Percentiles rank a stretch among this genome's conserved stretches.
Conservation (phyloP, 768 basidiomycete genomes). For the Chalciporus chontae region DNA sequence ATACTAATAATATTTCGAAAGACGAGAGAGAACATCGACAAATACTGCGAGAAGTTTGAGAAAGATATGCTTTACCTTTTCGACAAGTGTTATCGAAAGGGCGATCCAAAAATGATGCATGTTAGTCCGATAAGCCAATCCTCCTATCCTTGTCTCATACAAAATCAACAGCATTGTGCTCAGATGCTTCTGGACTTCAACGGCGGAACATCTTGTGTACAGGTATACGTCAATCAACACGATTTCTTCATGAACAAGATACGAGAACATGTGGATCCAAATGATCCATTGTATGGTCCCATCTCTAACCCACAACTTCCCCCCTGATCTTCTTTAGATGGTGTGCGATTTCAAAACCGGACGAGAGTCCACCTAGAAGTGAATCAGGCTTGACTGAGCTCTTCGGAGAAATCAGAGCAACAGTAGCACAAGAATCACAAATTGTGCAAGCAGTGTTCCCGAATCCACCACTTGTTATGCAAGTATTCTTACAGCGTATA, state of each 20-base stretch:
- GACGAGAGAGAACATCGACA: constrained; percentile 91
- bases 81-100: constrained; percentile 92
- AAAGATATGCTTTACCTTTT: constrained; percentile 97
- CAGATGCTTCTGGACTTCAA: constrained; percentile 97
- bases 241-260: constrained; percentile 98
- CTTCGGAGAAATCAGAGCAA: constrained; percentile 82
- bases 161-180: constrained; percentile 80
- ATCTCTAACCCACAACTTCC: constrained; percentile 10
- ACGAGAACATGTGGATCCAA: constrained; percentile 53
- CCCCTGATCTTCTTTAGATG: constrained; percentile 51
- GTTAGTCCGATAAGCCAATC: constrained; percentile 40
- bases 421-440: constrained; percentile 93
- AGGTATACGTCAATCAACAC: constrained; percentile 99
- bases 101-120: constrained; percentile 99
- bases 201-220: constrained; percentile 93
- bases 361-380: constrained; percentile 66
- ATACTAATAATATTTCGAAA: constrained; percentile 26
- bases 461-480: constrained; percentile 94
- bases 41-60: constrained; percentile 98
- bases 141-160: constrained; percentile 8
- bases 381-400: constrained; percentile 79
- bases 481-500: constrained; percentile 94
- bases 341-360: constrained; percentile 76
- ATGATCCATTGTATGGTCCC: constrained; percentile 56
- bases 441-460: constrained; percentile 99